These are phyloP conservation scores for Amorphotheca resinae DNA, from an alignment of 495 filamentous ascomycete species.

Conservation along the genomic window DNA sequence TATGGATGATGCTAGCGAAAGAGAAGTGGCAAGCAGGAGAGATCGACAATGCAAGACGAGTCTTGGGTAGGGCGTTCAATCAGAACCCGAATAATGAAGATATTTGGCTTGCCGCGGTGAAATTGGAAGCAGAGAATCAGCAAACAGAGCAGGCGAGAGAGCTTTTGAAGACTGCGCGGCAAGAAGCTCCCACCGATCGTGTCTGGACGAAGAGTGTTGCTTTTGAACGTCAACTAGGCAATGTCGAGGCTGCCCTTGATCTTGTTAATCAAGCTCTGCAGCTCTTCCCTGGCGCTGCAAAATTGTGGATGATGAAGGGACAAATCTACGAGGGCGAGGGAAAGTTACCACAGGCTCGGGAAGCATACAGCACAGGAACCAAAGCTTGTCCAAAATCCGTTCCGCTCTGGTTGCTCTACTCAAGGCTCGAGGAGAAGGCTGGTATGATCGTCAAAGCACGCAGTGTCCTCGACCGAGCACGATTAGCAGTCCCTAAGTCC, in stretches of 20 bases:
- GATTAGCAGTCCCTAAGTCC: slow-evolving; percentile 73
- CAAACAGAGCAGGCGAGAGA: slow-evolving; percentile 69
- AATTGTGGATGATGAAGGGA: slow-evolving; percentile 97
- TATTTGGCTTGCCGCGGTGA: slow-evolving; percentile 91
- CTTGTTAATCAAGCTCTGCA: slow-evolving; percentile 79
- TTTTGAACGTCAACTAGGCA: slow-evolving; percentile 75
- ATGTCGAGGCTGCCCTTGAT: slow-evolving; percentile 67
- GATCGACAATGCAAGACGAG: slow-evolving; percentile 68
- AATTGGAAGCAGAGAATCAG: slow-evolving; percentile 79
- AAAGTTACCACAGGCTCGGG: slow-evolving; percentile 71
- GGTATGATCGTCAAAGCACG: slow-evolving; percentile 84
- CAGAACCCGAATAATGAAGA: slow-evolving; percentile 93
- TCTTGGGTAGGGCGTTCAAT: slow-evolving; percentile 78
- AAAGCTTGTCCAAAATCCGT: slow-evolving; percentile 73
- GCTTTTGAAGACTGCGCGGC: slow-evolving; percentile 66
- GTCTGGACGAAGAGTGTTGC: slow-evolving; percentile 93
- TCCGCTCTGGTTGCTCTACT: slow-evolving; percentile 78
- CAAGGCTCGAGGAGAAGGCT: slow-evolving; percentile 73
- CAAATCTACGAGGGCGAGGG: slow-evolving; percentile 81
- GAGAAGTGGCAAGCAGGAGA: slow-evolving; percentile 84
- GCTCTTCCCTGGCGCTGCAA: slow-evolving; percentile 74
- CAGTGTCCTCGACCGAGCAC: slow-evolving; percentile 78
- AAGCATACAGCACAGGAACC: slow-evolving; percentile 83
- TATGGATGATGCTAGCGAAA: slow-evolving; percentile 93
- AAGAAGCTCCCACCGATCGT: slow-evolving; percentile 82